These are phyloP conservation scores for Macroventuria anomochaeta DNA, from an alignment of 2,329 filamentous ascomycete genomes.

Conservation along the genomic window DNA sequence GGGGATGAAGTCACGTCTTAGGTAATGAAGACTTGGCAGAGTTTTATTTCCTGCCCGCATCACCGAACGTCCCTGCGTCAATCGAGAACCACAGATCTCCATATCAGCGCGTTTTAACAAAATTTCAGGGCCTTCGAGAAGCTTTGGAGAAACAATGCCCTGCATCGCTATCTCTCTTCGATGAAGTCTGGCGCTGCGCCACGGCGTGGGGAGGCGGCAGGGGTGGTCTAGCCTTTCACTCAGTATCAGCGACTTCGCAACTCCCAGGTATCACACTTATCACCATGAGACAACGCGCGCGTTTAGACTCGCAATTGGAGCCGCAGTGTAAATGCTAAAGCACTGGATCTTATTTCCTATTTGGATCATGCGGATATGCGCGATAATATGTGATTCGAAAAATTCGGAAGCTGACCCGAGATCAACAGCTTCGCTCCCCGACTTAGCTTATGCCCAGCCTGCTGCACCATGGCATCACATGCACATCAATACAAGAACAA, in stretches of 20 bases:
- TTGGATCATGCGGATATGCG: background rate
- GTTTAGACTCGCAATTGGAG: background rate
- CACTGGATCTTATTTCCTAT: constrained; percentile 9
- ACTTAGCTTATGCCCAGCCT: constrained; percentile 3
- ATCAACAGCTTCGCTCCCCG: constrained; percentile 1
- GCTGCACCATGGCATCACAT: constrained; percentile 3
- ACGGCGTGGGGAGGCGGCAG: background rate
- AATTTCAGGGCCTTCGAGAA: constrained; percentile 2
- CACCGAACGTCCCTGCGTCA: background rate
- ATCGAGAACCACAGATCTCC: background rate
- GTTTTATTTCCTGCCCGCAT: background rate
- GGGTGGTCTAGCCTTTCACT: background rate
- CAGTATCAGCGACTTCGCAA: background rate
- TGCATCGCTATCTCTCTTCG: background rate
- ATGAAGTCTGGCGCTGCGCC: background rate
- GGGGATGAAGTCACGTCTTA: background rate
- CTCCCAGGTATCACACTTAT: background rate
- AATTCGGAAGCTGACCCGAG: constrained; percentile 4
- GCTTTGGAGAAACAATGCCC: background rate
- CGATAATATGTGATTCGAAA: background rate
- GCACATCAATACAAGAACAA: no score
- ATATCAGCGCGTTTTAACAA: background rate
- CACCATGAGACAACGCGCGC: background rate
- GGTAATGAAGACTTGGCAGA: constrained; percentile 7
- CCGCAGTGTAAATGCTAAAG: background rate